A percentile compares a stretch with the other conserved stretches of the same genome.
These are phyloP conservation scores for Fusarium bactridioides DNA, from an alignment of 2,329 filamentous ascomycete genomes.

Conservation along the genomic window DNA sequence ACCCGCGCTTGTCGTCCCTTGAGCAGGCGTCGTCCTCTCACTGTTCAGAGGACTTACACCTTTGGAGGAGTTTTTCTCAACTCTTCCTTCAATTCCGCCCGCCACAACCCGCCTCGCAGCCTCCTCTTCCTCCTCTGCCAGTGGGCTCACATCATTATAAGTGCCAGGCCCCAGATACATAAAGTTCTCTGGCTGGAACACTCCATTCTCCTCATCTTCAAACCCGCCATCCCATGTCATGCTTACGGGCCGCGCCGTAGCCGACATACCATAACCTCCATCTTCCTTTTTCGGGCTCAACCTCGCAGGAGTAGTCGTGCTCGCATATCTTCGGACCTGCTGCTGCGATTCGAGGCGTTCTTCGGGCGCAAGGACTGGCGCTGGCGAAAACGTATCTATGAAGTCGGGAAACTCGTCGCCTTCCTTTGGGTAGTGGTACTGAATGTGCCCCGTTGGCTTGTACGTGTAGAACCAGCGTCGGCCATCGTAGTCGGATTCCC, in stretches of 20 bases:
- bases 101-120: constrained; percentile 43
- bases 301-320: constrained; percentile 13
- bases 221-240: constrained; percentile 46
- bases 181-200: constrained; percentile 62
- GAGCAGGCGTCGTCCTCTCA: constrained; percentile 43
- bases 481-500: constrained; percentile 67
- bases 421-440: constrained; percentile 64
- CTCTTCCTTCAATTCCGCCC: constrained; percentile 26
- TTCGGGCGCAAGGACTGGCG: constrained; percentile 57
- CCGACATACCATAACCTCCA: constrained; percentile 43
- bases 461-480: constrained; percentile 66
- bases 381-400: constrained; percentile 49
- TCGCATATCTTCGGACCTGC: constrained; percentile 52
- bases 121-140: constrained; percentile 51
- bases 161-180: constrained; percentile 60
- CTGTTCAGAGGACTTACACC: constrained; percentile 44
- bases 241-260: constrained; percentile 46
- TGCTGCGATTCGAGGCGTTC: constrained; percentile 62
- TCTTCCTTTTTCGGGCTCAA: constrained; percentile 14
- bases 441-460: constrained; percentile 60
- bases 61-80: constrained; percentile 29
- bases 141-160: constrained; percentile 56
- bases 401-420: constrained; percentile 67
- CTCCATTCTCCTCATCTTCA: constrained; percentile 42
- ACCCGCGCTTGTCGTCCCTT: constrained; percentile 16